phyloP scores from a whole-genome alignment of 140 eudicot genomes.

The Cichorium intybus region DNA sequence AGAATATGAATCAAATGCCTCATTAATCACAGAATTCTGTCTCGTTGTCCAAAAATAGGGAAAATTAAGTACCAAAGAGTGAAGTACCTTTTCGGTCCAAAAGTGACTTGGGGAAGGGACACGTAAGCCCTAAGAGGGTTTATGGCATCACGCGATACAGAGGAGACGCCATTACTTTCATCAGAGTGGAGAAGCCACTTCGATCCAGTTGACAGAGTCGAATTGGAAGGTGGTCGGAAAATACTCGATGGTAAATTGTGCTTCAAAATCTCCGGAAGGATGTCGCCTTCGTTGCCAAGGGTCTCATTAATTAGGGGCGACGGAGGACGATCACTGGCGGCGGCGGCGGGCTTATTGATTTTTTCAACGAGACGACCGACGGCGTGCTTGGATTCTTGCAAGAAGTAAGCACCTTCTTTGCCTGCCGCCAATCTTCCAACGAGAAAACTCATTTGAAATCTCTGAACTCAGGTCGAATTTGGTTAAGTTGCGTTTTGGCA shows the following conservation, averaged over 20 bases:
- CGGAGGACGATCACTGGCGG: constrained; percentile 14
- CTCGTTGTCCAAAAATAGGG: neutral
- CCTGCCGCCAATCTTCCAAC: constrained; percentile 89
- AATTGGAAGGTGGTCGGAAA: constrained; percentile 44
- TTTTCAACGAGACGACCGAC: constrained; percentile 57
- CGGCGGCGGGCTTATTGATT: constrained; percentile 11
- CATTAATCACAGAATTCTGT: neutral
- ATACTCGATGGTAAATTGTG: constrained; percentile 71
- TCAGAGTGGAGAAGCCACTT: constrained; percentile 60
- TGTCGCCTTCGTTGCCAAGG: constrained; percentile 39
- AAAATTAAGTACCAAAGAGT: neutral
- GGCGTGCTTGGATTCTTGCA: constrained; percentile 88
- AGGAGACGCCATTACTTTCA: constrained; percentile 13
- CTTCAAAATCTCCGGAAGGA: constrained; percentile 75
- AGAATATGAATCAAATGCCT: neutral
- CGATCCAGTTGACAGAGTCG: constrained; percentile 51
- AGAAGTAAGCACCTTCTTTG: constrained; percentile 74
- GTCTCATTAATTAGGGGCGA: neutral
- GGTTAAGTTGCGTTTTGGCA: constrained; percentile 9
- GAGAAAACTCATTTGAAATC: constrained; percentile 62
- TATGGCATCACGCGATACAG: constrained; percentile 60
- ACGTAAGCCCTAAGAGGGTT: constrained; percentile 83
- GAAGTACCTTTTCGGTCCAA: constrained; percentile 89
- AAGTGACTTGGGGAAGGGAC: constrained; percentile 81
- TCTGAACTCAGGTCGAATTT: neutral